Evolutionary conservation across 257 asterid species (phyloP).

Genomic region (Voacanga thouarsii): DNA sequence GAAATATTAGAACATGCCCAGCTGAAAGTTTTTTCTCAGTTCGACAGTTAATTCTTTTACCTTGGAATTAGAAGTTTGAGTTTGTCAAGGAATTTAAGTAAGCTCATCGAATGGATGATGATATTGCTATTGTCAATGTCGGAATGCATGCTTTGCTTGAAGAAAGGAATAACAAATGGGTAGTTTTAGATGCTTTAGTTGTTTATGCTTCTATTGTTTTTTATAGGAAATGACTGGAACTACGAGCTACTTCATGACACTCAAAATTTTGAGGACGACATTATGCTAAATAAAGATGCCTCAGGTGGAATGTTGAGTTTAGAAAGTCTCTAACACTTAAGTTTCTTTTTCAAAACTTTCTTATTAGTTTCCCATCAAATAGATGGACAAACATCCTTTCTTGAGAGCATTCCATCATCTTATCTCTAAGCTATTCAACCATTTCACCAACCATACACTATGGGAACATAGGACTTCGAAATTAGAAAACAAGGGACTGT

Average conservation of each 20-base stretch:
- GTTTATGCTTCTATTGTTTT: conserved; percentile 86
- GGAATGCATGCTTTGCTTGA: conserved; percentile 79
- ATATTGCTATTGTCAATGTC: conserved; percentile 91
- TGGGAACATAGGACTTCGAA: conserved; percentile 69
- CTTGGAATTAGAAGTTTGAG: conserved; percentile 69
- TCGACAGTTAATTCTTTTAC: conserved; percentile 70
- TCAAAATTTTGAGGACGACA: conserved; percentile 60
- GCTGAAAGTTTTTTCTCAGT: conserved; percentile 76
- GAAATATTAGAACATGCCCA: conserved; percentile 53
- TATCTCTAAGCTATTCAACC: conserved; percentile 71
- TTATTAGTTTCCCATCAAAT: conserved; percentile 83
- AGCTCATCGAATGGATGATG: conserved; percentile 94
- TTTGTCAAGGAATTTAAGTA: conserved; percentile 90
- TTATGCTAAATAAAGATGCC: conserved; percentile 75
- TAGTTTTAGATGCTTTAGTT: conserved; percentile 67
- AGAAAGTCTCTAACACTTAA: conserved; percentile 70
- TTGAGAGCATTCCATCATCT: conserved; percentile 53
- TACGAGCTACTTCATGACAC: conserved; percentile 59
- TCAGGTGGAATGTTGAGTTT: conserved; percentile 98
- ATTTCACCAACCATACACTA: conserved; percentile 54
- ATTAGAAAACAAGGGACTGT: conserved; percentile 70
- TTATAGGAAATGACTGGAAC: conserved; percentile 74
- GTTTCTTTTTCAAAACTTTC: conserved; percentile 90
- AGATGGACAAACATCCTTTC: conserved; percentile 50
- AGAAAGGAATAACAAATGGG: conserved; percentile 58